A percentile compares a stretch with the other conserved stretches of the same genome.
These are phyloP conservation scores for Irineochytrium annulatum DNA, from an alignment of 192 early-diverging fungal genomes.

Conservation along the genomic window DNA sequence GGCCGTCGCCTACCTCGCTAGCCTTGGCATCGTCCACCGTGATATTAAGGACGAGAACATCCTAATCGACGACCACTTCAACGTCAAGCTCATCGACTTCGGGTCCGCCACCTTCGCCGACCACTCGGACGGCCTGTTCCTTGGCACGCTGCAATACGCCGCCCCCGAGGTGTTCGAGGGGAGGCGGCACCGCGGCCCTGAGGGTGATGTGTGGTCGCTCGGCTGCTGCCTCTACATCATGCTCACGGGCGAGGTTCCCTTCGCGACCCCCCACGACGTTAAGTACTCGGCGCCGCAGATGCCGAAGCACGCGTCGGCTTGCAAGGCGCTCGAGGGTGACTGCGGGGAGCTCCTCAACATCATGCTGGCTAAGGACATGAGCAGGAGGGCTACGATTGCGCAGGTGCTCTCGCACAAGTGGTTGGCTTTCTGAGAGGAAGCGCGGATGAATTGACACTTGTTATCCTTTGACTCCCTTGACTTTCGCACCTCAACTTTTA, in stretches of 20 bases:
- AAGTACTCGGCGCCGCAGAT: background rate
- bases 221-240: slow-evolving; percentile 75
- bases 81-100: slow-evolving; percentile 80
- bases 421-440: too few species aligned
- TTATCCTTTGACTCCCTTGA: too few species aligned
- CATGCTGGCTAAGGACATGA: slow-evolving; percentile 62
- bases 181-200: slow-evolving; percentile 68
- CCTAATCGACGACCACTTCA: slow-evolving; percentile 42
- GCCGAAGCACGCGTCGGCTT: too few species aligned
- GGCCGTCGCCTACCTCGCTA: slow-evolving; percentile 39
- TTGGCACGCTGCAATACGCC: slow-evolving; percentile 75
- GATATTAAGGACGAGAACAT: slow-evolving; percentile 92
- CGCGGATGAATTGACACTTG: too few species aligned
- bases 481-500: too few species aligned
- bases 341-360: slow-evolving; percentile 56
- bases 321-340: too few species aligned
- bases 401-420: slow-evolving; percentile 50
- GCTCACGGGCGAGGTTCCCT: slow-evolving; percentile 48
- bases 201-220: slow-evolving; percentile 77
- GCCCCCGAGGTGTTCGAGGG: slow-evolving; percentile 68
- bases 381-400: slow-evolving; percentile 54
- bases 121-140: slow-evolving; percentile 44
- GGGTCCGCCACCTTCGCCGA: slow-evolving; percentile 65
- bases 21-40: slow-evolving; percentile 51
- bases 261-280: slow-evolving; percentile 29